phyloP scores from a whole-genome alignment of 139 green algal genomes.

The Coelastrella sp. region DNA sequence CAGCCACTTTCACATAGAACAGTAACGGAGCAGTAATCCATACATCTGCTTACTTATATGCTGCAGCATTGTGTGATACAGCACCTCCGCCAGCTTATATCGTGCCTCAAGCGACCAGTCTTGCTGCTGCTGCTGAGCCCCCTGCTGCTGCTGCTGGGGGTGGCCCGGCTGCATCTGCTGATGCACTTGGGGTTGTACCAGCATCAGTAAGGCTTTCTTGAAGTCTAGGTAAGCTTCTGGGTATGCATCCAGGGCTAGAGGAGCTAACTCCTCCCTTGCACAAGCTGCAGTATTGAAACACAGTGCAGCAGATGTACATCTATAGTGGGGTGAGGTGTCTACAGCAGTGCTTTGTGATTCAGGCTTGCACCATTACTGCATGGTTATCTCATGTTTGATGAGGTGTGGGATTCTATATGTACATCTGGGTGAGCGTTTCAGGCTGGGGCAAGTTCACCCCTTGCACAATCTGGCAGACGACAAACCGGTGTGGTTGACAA shows the following conservation, averaged over 20 bases:
- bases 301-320: background rate
- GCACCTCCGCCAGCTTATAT: constrained; percentile 35
- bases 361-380: no score
- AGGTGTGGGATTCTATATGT: no score
- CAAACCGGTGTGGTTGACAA: no score
- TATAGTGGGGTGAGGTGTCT: no score
- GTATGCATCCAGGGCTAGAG: constrained; percentile 76
- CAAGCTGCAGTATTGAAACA: constrained; percentile 50
- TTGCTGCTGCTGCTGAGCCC: background rate
- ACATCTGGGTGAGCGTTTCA: no score
- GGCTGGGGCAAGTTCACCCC: no score
- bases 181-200: constrained; percentile 59
- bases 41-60: background rate
- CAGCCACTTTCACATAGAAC: no score
- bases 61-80: constrained; percentile 50
- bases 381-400: no score
- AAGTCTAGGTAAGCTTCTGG: constrained; percentile 83
- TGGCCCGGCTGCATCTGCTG: constrained; percentile 51
- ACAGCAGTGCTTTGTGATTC: no score
- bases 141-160: background rate
- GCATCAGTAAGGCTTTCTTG: constrained; percentile 71
- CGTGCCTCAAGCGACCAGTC: constrained; percentile 15
- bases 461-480: no score
- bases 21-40: no score
- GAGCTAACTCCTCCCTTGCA: constrained; percentile 68